Percentiles rank a stretch among this genome's conserved stretches.
These are phyloP conservation scores for Aristolochia californica DNA, from an alignment of 164 flowering plant species.

Conservation along the genomic window DNA sequence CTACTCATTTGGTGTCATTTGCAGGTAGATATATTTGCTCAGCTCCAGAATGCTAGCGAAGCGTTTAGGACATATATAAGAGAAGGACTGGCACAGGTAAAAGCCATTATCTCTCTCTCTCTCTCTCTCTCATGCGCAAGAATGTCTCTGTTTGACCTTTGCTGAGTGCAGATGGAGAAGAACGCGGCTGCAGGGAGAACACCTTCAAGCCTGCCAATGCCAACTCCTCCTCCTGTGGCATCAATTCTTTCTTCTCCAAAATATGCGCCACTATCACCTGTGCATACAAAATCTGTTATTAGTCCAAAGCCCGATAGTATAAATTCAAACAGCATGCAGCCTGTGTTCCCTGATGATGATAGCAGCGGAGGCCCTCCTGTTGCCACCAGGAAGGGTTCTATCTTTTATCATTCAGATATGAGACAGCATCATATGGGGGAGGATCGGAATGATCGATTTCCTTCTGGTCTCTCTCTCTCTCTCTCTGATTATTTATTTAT, in stretches of 20 bases:
- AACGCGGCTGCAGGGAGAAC: constrained; percentile 96
- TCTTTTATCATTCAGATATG: constrained; percentile 25
- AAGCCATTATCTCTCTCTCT: not conserved
- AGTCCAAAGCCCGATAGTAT: constrained; percentile 51
- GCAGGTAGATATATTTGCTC: constrained; percentile 96
- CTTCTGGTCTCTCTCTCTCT: constrained; percentile 23
- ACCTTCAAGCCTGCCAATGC: constrained; percentile 74
- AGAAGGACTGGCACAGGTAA: constrained; percentile 92
- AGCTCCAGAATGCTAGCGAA: constrained; percentile 99
- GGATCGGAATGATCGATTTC: constrained; percentile 52
- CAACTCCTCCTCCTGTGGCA: constrained; percentile 89
- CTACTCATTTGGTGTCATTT: not conserved
- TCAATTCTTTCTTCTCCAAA: constrained; percentile 62
- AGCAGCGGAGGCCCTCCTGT: constrained; percentile 14
- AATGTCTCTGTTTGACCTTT: not conserved
- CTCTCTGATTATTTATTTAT: too few relatives aligned
- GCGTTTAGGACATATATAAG: constrained; percentile 97
- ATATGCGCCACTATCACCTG: constrained; percentile 69
- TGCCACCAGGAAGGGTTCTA: constrained; percentile 25
- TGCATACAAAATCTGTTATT: constrained; percentile 45
- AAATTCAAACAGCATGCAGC: constrained; percentile 38
- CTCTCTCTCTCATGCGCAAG: not conserved
- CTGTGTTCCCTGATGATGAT: constrained; percentile 51
- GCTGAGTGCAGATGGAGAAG: constrained; percentile 73
- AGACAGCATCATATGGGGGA: constrained; percentile 34